Conservation (phyloP, 2,329 filamentous ascomycete genomes). For the Thelonectria olida region DNA sequence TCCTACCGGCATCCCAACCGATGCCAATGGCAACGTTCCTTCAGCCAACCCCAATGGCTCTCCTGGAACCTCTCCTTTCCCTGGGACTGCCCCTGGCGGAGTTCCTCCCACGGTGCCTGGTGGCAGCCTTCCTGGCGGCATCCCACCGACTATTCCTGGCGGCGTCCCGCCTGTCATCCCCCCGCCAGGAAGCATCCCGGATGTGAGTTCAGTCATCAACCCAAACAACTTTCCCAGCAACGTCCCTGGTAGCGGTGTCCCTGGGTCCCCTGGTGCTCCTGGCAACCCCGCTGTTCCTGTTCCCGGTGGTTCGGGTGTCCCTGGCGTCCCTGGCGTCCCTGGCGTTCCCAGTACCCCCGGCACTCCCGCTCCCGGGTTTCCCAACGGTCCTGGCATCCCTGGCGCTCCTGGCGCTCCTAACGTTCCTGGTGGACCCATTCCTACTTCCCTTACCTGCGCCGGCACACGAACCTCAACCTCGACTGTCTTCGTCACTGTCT, state of each 20-base stretch:
- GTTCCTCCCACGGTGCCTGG: conserved; percentile 25
- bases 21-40: conserved; percentile 20
- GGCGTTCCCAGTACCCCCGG: no score
- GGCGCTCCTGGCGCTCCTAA: conserved; percentile 18
- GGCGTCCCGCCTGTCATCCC: conserved; percentile 10
- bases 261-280: background rate
- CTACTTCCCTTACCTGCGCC: conserved; percentile 48
- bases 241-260: background rate
- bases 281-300: background rate
- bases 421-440: conserved; percentile 15
- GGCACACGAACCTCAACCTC: conserved; percentile 46
- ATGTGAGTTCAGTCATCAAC: conserved; percentile 22
- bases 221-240: conserved; percentile 16
- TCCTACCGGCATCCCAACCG: conserved; percentile 19
- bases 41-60: conserved; percentile 25
- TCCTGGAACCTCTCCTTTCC: conserved; percentile 25
- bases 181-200: conserved; percentile 21
- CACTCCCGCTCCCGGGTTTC: conserved; percentile 9
- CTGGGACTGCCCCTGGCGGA: conserved; percentile 26
- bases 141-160: conserved; percentile 24
- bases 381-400: conserved; percentile 7
- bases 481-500: conserved; percentile 60
- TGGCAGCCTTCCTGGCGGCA: conserved; percentile 19
- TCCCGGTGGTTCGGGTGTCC: background rate
- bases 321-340: conserved; percentile 7